Percentiles rank a stretch among this genome's conserved stretches.
These are phyloP conservation scores for Hanseniaspora pseudoguilliermondii DNA, from an alignment of 805 yeast genomes.

Conservation along the genomic window DNA sequence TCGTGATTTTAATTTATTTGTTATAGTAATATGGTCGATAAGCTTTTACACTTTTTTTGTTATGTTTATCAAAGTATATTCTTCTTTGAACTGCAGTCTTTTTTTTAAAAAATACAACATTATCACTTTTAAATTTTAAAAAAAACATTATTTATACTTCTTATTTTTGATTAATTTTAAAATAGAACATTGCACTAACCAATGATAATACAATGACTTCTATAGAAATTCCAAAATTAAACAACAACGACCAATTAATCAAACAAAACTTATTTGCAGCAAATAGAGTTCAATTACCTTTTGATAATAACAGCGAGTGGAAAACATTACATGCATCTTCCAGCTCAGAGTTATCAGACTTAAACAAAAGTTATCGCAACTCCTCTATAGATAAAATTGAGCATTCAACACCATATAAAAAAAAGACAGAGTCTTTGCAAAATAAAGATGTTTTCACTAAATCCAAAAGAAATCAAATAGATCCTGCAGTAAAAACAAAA, in stretches of 20 bases:
- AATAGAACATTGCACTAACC: background rate
- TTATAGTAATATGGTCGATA: too few species aligned
- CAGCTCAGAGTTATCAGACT: background rate
- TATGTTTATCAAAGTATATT: too few species aligned
- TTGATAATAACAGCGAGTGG: background rate
- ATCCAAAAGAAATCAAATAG: background rate
- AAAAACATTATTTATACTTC: background rate
- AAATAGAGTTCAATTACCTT: background rate
- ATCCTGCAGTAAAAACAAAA: background rate
- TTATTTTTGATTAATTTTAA: background rate
- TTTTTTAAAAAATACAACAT: background rate
- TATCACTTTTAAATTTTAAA: too few species aligned
- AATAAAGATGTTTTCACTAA: background rate
- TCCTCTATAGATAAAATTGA: background rate
- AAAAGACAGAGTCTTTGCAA: background rate
- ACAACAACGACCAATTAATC: background rate
- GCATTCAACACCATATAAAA: background rate
- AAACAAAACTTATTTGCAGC: background rate
- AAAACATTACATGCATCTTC: background rate
- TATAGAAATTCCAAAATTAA: background rate
- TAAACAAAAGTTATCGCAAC: background rate
- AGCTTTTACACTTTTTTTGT: too few species aligned
- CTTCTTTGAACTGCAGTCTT: background rate
- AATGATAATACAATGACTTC: background rate
- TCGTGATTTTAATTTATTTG: too few species aligned